phyloP scores from a whole-genome alignment of 495 filamentous ascomycete species.

The Oidiodendron maius region DNA sequence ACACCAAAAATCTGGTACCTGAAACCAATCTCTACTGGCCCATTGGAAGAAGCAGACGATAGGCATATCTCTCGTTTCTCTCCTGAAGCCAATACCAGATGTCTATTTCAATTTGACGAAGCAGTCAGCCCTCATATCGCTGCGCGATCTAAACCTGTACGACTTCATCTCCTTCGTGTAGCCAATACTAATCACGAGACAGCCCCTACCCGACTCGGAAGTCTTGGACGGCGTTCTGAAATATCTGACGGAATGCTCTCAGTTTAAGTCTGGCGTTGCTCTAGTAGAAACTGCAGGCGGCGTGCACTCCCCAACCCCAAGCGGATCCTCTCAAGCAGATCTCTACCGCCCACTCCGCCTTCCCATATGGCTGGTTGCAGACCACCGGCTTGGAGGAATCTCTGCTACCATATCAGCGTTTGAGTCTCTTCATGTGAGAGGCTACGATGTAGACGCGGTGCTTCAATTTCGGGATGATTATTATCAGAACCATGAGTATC shows the following conservation, averaged over 20 bases:
- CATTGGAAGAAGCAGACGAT: slow-evolving; percentile 60
- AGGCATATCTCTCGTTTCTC: slow-evolving; percentile 55
- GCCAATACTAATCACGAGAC: slow-evolving; percentile 1
- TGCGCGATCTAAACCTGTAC: slow-evolving; percentile 35
- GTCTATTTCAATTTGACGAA: slow-evolving; percentile 63
- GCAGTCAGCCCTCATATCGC: slow-evolving; percentile 72
- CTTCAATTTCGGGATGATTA: slow-evolving; percentile 54
- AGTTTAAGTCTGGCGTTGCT: slow-evolving; percentile 28
- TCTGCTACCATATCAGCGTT: slow-evolving; percentile 68
- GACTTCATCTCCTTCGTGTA: not conserved
- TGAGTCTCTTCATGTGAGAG: slow-evolving; percentile 64
- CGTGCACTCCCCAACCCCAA: slow-evolving; percentile 66
- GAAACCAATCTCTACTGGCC: slow-evolving; percentile 73
- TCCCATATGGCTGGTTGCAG: slow-evolving; percentile 66
- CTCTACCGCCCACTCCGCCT: slow-evolving; percentile 64
- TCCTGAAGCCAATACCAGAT: slow-evolving; percentile 45
- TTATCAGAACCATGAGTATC: slow-evolving; percentile 61
- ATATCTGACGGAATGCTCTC: slow-evolving; percentile 7
- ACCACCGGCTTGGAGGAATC: slow-evolving; percentile 68
- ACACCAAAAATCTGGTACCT: slow-evolving; percentile 53
- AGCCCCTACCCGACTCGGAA: slow-evolving; percentile 13
- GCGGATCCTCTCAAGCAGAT: slow-evolving; percentile 69
- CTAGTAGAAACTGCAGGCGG: slow-evolving; percentile 76
- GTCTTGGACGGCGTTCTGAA: slow-evolving; percentile 21
- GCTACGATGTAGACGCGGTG: slow-evolving; percentile 65